These are phyloP conservation scores for Mortierella antarctica DNA, from an alignment of 192 early-diverging fungal genomes.

Conservation along the genomic window DNA sequence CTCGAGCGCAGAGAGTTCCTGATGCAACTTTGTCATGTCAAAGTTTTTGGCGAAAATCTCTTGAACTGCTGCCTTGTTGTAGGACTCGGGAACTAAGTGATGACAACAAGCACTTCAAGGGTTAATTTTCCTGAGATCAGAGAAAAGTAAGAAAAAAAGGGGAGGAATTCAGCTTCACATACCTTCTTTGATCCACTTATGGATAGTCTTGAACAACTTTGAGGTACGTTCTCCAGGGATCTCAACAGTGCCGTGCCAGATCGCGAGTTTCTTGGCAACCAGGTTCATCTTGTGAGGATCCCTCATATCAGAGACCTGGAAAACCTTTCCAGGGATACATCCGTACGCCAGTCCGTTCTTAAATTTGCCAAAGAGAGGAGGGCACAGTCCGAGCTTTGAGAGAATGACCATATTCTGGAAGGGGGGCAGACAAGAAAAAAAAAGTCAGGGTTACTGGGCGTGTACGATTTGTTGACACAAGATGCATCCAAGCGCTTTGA, in stretches of 20 bases:
- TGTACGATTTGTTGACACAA: neutral
- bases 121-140: neutral
- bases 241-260: constrained; percentile 74
- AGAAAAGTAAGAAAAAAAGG: neutral
- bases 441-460: neutral
- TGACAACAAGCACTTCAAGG: neutral
- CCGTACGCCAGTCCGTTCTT: constrained; percentile 95
- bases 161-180: neutral
- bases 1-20: constrained; percentile 66
- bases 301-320: constrained; percentile 80
- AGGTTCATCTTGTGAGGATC: constrained; percentile 75
- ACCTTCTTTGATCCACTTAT: constrained; percentile 78
- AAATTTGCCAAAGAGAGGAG: constrained; percentile 87
- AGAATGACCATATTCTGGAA: constrained; percentile 84
- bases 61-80: constrained; percentile 65
- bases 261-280: constrained; percentile 80
- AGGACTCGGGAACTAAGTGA: constrained; percentile 66
- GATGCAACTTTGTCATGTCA: constrained; percentile 50
- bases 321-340: constrained; percentile 79
- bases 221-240: constrained; percentile 54
- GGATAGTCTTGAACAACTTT: constrained; percentile 76
- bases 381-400: constrained; percentile 74
- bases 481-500: neutral
- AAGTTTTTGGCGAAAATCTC: constrained; percentile 67
- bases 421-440: neutral